These are phyloP conservation scores for Piromyces sp. DNA, from an alignment of 192 early-diverging fungal genomes.

Conservation along the genomic window DNA sequence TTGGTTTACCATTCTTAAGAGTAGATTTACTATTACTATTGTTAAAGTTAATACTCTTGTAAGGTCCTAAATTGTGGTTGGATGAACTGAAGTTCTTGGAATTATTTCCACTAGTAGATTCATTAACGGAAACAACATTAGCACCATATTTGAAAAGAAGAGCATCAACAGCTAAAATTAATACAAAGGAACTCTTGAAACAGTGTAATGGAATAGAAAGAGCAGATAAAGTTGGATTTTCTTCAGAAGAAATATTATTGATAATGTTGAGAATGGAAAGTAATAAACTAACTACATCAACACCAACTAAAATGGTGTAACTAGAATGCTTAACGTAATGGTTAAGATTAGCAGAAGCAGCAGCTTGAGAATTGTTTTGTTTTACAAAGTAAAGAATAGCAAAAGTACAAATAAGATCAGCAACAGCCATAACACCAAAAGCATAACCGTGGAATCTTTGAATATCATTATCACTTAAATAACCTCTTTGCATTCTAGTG, in stretches of 20 bases:
- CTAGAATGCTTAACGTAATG: background rate
- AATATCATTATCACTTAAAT: background rate
- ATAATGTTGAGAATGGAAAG: background rate
- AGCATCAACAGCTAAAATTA: background rate
- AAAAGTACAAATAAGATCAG: background rate
- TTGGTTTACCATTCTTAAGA: no score
- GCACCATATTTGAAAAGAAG: background rate
- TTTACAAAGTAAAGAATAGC: background rate
- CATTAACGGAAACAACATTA: background rate
- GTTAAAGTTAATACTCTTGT: no score
- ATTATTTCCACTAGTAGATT: background rate
- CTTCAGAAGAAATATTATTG: background rate
- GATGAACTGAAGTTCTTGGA: no score
- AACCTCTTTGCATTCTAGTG: background rate
- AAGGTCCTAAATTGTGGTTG: no score
- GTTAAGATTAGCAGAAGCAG: background rate
- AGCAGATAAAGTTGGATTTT: background rate
- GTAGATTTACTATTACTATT: no score
- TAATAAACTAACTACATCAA: background rate
- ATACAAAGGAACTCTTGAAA: background rate
- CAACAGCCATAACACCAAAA: background rate
- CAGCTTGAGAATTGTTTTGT: background rate
- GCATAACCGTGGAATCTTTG: background rate
- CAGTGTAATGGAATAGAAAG: background rate
- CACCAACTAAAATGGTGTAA: background rate